Conservation (phyloP, 495 filamentous ascomycete species). For the Staphylotrichum tortipilum region DNA sequence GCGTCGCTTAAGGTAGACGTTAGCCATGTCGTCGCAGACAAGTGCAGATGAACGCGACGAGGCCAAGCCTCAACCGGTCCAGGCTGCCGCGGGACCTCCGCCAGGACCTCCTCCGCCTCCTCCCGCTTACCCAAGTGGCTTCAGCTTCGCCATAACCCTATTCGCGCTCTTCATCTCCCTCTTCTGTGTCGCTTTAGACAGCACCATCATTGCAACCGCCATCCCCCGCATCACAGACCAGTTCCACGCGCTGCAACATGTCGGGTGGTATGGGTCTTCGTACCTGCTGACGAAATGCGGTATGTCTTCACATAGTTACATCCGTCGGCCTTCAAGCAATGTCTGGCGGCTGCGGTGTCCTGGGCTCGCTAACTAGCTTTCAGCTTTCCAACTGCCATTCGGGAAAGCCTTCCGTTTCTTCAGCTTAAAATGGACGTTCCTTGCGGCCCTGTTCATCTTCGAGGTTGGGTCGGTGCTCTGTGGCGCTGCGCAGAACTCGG, state of each 20-base stretch:
- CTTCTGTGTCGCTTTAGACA: slow-evolving; percentile 18
- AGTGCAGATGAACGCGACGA: too few species aligned
- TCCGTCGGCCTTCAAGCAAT: too few species aligned
- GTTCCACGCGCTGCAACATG: slow-evolving; percentile 40
- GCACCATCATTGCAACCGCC: slow-evolving; percentile 38
- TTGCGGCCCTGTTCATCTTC: slow-evolving; percentile 37
- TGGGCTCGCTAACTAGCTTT: too few species aligned
- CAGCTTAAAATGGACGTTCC: slow-evolving; percentile 33
- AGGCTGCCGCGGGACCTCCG: too few species aligned
- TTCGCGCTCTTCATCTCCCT: not conserved
- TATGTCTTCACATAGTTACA: too few species aligned
- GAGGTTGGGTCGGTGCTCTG: slow-evolving; percentile 48
- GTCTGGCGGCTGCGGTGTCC: too few species aligned
- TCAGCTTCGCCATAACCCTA: too few species aligned
- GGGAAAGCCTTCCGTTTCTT: slow-evolving; percentile 46
- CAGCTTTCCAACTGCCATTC: slow-evolving; percentile 37
- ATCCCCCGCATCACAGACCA: slow-evolving; percentile 45
- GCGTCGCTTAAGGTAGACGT: too few species aligned
- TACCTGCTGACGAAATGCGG: slow-evolving; percentile 43
- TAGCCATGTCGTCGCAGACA: too few species aligned
- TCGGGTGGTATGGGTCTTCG: slow-evolving; percentile 49
- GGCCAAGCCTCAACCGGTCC: too few species aligned
- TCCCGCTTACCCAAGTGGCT: too few species aligned
- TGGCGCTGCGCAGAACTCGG: slow-evolving; percentile 44
- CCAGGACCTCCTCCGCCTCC: too few species aligned